Evolutionary conservation across 1,284 basidiomycete species (phyloP).

Genomic region (Ganoderma resinaceum): DNA sequence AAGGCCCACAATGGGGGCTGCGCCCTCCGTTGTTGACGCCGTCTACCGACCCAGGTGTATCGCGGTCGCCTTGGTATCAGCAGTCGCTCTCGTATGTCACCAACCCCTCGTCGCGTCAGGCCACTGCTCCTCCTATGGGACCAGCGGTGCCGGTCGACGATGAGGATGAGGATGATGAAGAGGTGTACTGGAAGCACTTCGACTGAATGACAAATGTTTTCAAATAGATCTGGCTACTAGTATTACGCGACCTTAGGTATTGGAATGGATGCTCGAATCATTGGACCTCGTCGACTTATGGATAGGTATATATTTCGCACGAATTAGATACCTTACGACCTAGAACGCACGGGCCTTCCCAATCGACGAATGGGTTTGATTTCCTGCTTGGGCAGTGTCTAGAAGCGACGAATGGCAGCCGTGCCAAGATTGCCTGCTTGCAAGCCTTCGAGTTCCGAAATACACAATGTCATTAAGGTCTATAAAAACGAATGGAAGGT

Average conservation of each 20-base stretch:
- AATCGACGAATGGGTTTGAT: no score
- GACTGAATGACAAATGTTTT: background rate
- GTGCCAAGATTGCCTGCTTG: no score
- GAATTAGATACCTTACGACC: background rate
- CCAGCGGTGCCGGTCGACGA: background rate
- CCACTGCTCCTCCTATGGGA: slow-evolving; percentile 1
- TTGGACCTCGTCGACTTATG: background rate
- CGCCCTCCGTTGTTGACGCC: background rate
- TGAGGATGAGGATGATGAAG: background rate
- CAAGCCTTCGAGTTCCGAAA: no score
- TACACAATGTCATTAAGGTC: background rate
- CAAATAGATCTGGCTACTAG: background rate
- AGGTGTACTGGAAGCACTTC: background rate
- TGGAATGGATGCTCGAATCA: background rate
- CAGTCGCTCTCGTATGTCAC: slow-evolving; percentile 21
- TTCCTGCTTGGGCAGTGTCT: no score
- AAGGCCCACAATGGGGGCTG: background rate
- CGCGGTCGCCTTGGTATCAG: slow-evolving; percentile 4
- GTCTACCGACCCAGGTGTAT: background rate
- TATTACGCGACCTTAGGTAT: background rate
- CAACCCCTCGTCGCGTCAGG: background rate
- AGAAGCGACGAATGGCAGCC: no score
- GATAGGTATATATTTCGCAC: background rate
- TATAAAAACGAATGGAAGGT: background rate
- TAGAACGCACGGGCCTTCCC: no score